Evolutionary conservation across 371 early-diverging fungal genomes (phyloP).

Genomic region (Capillidium heterosporum): DNA sequence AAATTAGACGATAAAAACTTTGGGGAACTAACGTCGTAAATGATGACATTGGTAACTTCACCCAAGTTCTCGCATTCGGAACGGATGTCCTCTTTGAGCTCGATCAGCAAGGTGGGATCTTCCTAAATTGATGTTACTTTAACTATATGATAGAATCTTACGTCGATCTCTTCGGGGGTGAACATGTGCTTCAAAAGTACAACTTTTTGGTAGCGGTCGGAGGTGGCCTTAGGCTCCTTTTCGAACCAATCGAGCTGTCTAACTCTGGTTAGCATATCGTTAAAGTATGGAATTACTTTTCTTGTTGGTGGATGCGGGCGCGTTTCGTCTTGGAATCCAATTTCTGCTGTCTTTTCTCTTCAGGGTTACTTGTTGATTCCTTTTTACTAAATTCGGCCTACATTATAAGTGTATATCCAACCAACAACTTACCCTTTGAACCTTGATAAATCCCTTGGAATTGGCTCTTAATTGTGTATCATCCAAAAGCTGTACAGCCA

Average conservation of each 20-base stretch:
- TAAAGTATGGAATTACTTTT: conserved; percentile 27
- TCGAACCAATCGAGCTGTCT: conserved; percentile 89
- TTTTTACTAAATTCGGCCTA: conserved; percentile 46
- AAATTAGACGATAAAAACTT: background rate
- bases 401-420: background rate
- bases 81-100: conserved; percentile 83
- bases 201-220: conserved; percentile 54
- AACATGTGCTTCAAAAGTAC: conserved; percentile 91
- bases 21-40: conserved; percentile 56
- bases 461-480: conserved; percentile 60
- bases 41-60: conserved; percentile 73
- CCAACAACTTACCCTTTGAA: conserved; percentile 30
- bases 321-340: conserved; percentile 38
- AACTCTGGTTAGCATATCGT: background rate
- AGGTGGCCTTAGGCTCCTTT: conserved; percentile 41
- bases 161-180: conserved; percentile 68
- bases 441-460: conserved; percentile 33
- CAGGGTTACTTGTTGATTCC: conserved; percentile 14
- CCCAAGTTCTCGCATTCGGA: conserved; percentile 85
- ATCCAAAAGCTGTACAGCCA: conserved; percentile 71
- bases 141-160: conserved; percentile 9
- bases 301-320: conserved; percentile 52
- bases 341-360: conserved; percentile 15
- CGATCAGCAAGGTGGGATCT: conserved; percentile 70
- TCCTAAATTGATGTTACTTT: conserved; percentile 20